A percentile compares a stretch with the other conserved stretches of the same genome.
Conservation (phyloP, 371 early-diverging fungal genomes). For the Lichtheimia hyalospora region DNA sequence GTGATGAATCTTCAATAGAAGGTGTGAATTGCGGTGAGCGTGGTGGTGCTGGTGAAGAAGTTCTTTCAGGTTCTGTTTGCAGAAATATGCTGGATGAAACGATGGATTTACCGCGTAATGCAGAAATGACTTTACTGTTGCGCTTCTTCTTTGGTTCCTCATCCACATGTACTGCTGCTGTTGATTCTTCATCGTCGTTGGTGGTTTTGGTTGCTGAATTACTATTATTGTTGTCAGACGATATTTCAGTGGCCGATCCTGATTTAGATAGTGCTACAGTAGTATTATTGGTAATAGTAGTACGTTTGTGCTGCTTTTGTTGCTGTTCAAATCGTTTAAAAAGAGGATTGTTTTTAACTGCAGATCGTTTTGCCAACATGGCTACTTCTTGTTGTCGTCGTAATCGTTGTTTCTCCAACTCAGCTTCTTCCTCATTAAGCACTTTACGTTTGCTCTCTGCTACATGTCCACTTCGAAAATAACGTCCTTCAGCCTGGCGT, state of each 20-base stretch:
- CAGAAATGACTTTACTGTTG: conserved; percentile 32
- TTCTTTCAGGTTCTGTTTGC: conserved; percentile 12
- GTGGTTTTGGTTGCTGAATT: not conserved
- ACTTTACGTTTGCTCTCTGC: conserved; percentile 24
- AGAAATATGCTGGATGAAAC: conserved; percentile 43
- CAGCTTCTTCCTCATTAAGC: conserved; percentile 20
- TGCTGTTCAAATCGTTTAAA: conserved; percentile 26
- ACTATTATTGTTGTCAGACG: not conserved
- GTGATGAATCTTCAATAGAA: no score
- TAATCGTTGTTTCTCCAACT: conserved; percentile 19
- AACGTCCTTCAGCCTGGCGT: conserved; percentile 13
- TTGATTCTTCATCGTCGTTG: not conserved
- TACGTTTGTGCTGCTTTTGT: conserved; percentile 3
- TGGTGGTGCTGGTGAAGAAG: conserved; percentile 1
- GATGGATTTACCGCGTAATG: conserved; percentile 30
- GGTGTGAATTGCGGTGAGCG: not conserved
- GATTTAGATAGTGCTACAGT: not conserved
- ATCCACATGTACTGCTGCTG: not conserved
- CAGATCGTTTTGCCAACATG: conserved; percentile 23
- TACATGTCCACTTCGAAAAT: conserved; percentile 21
- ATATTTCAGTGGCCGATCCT: not conserved
- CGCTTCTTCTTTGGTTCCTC: conserved; percentile 10
- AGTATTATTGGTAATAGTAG: not conserved
- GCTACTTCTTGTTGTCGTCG: conserved; percentile 20
- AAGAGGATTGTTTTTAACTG: conserved; percentile 32